phyloP scores from a whole-genome alignment of 2,329 filamentous ascomycete species.

The Talaromyces sp. region DNA sequence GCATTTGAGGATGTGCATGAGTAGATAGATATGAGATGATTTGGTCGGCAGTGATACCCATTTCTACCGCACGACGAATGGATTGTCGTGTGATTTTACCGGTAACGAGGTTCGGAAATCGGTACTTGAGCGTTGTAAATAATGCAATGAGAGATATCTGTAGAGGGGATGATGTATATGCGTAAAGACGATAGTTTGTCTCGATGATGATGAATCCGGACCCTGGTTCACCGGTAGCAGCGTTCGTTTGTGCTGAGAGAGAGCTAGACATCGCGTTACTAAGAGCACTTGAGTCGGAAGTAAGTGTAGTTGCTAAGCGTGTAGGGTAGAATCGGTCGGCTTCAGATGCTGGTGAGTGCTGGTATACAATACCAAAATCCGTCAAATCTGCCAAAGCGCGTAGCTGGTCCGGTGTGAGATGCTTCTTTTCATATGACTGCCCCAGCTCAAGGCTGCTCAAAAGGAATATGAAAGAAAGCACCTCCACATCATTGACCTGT shows the following conservation, averaged over 20 bases:
- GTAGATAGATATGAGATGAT: constrained; percentile 90
- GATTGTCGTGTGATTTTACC: constrained; percentile 87
- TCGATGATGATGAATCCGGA: constrained; percentile 88
- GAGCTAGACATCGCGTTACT: constrained; percentile 69
- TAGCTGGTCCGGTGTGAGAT: constrained; percentile 73
- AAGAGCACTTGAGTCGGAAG: constrained; percentile 68
- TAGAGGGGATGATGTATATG: constrained; percentile 88
- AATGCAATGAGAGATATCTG: constrained; percentile 92
- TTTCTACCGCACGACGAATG: constrained; percentile 78
- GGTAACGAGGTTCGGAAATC: constrained; percentile 90
- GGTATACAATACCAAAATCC: constrained; percentile 89
- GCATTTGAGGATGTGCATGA: constrained; percentile 93
- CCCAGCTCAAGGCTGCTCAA: constrained; percentile 90
- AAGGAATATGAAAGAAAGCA: constrained; percentile 93
- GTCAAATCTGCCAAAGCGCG: constrained; percentile 88
- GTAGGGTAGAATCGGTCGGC: constrained; percentile 74
- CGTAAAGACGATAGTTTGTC: constrained; percentile 96
- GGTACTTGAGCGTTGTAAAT: constrained; percentile 81
- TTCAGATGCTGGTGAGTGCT: constrained; percentile 39
- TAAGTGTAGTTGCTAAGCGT: constrained; percentile 87
- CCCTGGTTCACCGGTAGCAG: constrained; percentile 29
- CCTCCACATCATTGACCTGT: constrained; percentile 83
- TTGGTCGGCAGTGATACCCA: constrained; percentile 91
- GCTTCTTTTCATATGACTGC: constrained; percentile 81
- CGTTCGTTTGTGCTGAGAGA: constrained; percentile 40